A percentile compares a stretch with the other conserved stretches of the same genome.
These are phyloP conservation scores for Umbelopsis sp. DNA, from an alignment of 371 early-diverging fungal genomes.

Conservation along the genomic window DNA sequence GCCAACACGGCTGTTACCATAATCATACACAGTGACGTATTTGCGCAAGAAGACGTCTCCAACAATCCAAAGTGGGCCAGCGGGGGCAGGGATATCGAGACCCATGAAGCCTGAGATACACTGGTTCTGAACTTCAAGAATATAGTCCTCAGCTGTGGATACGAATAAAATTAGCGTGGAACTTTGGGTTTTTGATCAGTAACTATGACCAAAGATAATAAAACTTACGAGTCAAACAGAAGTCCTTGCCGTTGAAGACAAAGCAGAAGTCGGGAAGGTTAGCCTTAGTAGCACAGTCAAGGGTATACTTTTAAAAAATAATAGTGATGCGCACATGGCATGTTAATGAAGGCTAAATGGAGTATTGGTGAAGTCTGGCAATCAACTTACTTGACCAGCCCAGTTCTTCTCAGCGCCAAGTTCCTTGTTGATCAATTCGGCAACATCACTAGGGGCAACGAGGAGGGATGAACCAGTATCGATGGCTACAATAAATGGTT, in stretches of 20 bases:
- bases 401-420: conserved; percentile 89
- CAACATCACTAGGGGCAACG: conserved; percentile 70
- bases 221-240: conserved; percentile 40
- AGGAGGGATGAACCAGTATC: conserved; percentile 85
- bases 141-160: conserved; percentile 59
- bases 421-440: conserved; percentile 80
- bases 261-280: conserved; percentile 76
- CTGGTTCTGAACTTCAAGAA: conserved; percentile 73
- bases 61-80: conserved; percentile 63
- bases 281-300: conserved; percentile 73
- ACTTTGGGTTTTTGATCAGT: conserved; percentile 29
- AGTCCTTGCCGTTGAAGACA: conserved; percentile 70
- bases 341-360: not conserved
- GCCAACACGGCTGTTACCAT: conserved; percentile 87
- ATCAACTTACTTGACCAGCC: conserved; percentile 64
- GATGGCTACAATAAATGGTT: conserved; percentile 47
- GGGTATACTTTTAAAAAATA: conserved; percentile 41
- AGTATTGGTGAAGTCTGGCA: not conserved
- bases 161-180: not conserved
- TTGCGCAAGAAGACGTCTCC: conserved; percentile 94
- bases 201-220: not conserved
- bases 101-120: conserved; percentile 96
- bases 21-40: conserved; percentile 89
- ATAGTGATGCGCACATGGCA: not conserved
- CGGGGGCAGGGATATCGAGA: conserved; percentile 78